Evolutionary conservation across 345 rosid genomes (phyloP).

Genomic region (Camelina sativa): DNA sequence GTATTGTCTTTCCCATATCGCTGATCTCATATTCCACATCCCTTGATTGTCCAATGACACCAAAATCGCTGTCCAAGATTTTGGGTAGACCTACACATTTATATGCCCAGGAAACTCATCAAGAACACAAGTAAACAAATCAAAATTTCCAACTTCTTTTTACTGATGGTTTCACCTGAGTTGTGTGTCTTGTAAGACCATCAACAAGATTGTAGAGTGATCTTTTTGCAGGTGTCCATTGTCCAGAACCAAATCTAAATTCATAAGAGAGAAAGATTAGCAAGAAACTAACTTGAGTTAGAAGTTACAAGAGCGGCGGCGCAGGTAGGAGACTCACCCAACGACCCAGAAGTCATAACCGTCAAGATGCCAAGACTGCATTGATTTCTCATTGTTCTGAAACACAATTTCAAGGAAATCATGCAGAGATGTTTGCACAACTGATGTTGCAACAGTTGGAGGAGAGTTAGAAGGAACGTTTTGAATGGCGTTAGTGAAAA

Average conservation of each 20-base stretch:
- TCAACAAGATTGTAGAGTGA: slow-evolving; percentile 71
- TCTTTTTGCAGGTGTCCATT: slow-evolving; percentile 65
- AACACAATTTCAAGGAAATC: slow-evolving; percentile 77
- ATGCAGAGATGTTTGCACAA: slow-evolving; percentile 59
- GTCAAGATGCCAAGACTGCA: slow-evolving; percentile 97
- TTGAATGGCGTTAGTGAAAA: slow-evolving; percentile 62
- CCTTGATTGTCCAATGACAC: slow-evolving; percentile 94
- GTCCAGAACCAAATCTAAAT: slow-evolving; percentile 73
- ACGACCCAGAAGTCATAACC: slow-evolving; percentile 94
- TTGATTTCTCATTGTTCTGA: slow-evolving; percentile 66
- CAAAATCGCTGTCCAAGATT: slow-evolving; percentile 78
- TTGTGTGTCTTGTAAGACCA: slow-evolving; percentile 80
- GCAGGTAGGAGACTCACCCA: slow-evolving; percentile 59
- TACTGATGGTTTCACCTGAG: slow-evolving; percentile 56
- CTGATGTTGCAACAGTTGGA: slow-evolving; percentile 64
- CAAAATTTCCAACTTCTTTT: background rate
- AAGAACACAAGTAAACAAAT: background rate
- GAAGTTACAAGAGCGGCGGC: background rate
- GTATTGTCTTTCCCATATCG: slow-evolving; percentile 86
- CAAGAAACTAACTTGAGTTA: background rate
- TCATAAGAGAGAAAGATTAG: slow-evolving; percentile 18
- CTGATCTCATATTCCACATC: slow-evolving; percentile 97
- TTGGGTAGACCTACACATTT: slow-evolving; percentile 74
- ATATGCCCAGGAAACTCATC: slow-evolving; percentile 8
- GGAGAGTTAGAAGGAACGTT: slow-evolving; percentile 56